Percentiles rank a stretch among this genome's conserved stretches.
phyloP scores from a whole-genome alignment of 345 rosid species.

The Eucalyptus viminalis region DNA sequence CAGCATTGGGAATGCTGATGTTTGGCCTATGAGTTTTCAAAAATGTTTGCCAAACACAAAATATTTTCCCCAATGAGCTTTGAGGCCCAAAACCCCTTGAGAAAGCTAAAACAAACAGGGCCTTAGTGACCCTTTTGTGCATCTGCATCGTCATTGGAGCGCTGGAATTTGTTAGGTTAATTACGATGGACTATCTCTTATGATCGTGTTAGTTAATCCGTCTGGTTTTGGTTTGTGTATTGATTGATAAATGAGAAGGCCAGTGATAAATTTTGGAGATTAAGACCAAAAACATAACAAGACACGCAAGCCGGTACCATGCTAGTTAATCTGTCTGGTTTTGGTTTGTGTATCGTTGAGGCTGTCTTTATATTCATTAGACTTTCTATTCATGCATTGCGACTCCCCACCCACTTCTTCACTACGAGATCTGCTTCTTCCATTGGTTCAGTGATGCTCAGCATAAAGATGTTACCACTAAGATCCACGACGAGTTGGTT shows the following conservation, averaged over 20 bases:
- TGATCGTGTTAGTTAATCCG: too few species aligned
- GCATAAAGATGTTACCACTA: constrained; percentile 32
- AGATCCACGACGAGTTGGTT: constrained; percentile 6
- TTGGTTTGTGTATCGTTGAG: not conserved
- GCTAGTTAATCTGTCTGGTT: not conserved
- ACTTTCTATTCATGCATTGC: not conserved
- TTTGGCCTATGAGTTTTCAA: too few species aligned
- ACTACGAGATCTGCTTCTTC: constrained; percentile 49
- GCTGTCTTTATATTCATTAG: not conserved
- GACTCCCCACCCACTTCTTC: not conserved
- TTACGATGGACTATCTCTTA: too few species aligned
- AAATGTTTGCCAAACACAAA: too few species aligned
- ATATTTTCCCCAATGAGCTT: too few species aligned
- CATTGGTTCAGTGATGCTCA: constrained; percentile 60
- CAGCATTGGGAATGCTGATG: too few species aligned
- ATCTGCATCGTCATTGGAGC: too few species aligned
- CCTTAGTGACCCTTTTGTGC: too few species aligned
- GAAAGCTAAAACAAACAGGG: too few species aligned
- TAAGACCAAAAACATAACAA: constrained; percentile 77
- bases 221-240: not conserved
- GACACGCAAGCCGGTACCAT: constrained; percentile 65
- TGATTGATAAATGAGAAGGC: constrained; percentile 23
- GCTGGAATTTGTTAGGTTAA: too few species aligned
- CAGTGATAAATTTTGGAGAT: constrained; percentile 76
- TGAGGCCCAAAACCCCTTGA: too few species aligned